Percentiles rank a stretch among this genome's conserved stretches.
Conservation (phyloP, 2,329 filamentous ascomycete genomes). For the Cladosporium velox region DNA sequence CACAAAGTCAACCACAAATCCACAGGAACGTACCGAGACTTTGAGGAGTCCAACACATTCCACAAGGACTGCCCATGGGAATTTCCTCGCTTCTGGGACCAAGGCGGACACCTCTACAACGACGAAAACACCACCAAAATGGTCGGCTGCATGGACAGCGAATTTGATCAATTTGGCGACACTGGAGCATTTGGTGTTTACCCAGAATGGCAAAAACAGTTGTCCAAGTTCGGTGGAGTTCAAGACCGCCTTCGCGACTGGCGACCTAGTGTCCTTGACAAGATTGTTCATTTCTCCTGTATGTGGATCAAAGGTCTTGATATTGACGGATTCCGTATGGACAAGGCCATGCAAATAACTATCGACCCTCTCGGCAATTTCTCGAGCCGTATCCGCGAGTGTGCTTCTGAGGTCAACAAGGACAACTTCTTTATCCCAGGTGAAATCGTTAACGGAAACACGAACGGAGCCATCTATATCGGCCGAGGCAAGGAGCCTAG, state of each 20-base stretch:
- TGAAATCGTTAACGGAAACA: conserved; percentile 66
- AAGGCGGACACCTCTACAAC: conserved; percentile 55
- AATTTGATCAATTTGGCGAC: conserved; percentile 66
- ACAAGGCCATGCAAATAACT: conserved; percentile 66
- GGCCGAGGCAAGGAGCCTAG: conserved; percentile 61
- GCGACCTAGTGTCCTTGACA: conserved; percentile 58
- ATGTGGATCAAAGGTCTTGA: conserved; percentile 63
- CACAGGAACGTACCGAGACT: conserved; percentile 59
- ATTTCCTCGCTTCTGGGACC: conserved; percentile 66
- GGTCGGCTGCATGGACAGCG: conserved; percentile 61
- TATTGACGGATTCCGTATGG: conserved; percentile 66
- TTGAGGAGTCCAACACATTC: conserved; percentile 56
- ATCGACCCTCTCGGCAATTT: conserved; percentile 63
- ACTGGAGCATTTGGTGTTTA: conserved; percentile 66
- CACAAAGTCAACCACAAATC: conserved; percentile 61
- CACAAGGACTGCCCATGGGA: conserved; percentile 52
- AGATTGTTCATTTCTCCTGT: conserved; percentile 63
- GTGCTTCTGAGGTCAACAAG: conserved; percentile 59
- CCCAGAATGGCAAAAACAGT: conserved; percentile 63
- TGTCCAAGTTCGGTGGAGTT: conserved; percentile 66
- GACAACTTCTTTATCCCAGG: conserved; percentile 65
- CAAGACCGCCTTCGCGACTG: conserved; percentile 68
- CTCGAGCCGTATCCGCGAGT: conserved; percentile 58
- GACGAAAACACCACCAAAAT: conserved; percentile 50
- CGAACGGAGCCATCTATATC: conserved; percentile 61